Evolutionary conservation across 75 land plant genomes (phyloP), one percentile per base, ranked within the genome.

Genomic region (Pinus tabuliformis): DNA sequence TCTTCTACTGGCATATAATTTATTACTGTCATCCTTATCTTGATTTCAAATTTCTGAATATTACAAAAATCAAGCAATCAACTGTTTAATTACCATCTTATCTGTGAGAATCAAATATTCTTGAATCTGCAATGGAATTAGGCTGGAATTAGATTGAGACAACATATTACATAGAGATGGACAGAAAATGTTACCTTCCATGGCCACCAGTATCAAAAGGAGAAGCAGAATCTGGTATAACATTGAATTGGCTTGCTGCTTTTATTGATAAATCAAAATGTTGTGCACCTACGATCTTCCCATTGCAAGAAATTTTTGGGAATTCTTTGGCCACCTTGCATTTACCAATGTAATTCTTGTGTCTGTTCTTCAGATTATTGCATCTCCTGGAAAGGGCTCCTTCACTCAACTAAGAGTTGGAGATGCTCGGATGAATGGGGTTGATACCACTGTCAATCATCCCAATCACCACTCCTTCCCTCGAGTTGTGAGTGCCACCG

Each of bases 171-270:
- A 33, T 33, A 33, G 33, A 33, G 33, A 33, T 33, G 33, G 1
- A 1, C 33, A 7, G 26, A 4, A 22, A 6, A 14, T 58, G 84
- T 83, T 74, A 81, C 94, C 82, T 91, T 60, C 94, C 94, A 85
- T 91, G 94, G 26, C 94, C 94, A 77, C 85, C 91, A 21, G 77
- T 84, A 85, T 91, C 94, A 24, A 91, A 81, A 4, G 94, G 94
- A 26, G 91, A 89, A 42, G 86, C 87, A 80, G 76, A 80, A 57
- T 89, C 88, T 3, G 52, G 73, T 3, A 76, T 74, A 21, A 84
- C 80, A 78, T 89, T 87, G 59, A 87, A 85, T 22, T 74, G 77
- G n/a, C 84, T 88, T 14, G 73, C 54, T 17, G 84, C 82, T 15
- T 82, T 87, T 30, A 87, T 89, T 3, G 87, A 80, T 22, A 59